Percentiles rank a stretch among this genome's conserved stretches.
phyloP scores from a whole-genome alignment of 2,329 filamentous ascomycete species.

The Claviceps capensis region DNA sequence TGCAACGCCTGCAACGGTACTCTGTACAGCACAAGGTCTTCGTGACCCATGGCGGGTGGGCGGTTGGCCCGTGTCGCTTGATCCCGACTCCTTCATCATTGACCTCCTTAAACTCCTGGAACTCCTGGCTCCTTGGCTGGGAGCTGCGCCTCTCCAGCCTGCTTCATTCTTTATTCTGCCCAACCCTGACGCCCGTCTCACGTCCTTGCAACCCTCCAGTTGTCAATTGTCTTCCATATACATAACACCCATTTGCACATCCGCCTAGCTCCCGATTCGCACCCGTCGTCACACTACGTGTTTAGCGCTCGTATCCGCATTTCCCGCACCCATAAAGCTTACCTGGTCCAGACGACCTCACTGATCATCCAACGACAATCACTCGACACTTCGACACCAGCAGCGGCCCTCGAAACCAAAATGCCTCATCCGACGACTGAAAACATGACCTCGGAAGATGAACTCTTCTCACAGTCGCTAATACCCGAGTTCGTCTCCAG shows the following conservation, averaged over 20 bases:
- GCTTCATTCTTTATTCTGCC: too few relatives aligned
- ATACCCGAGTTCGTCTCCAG: slow-evolving; percentile 63
- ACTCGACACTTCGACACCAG: not conserved
- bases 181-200: not conserved
- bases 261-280: too few relatives aligned
- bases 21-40: too few relatives aligned
- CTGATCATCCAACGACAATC: not conserved
- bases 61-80: too few relatives aligned
- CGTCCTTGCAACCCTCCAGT: not conserved
- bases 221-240: too few relatives aligned
- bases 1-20: too few relatives aligned
- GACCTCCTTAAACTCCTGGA: too few relatives aligned
- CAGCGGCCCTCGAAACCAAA: not conserved
- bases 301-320: not conserved
- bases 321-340: not conserved
- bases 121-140: too few relatives aligned
- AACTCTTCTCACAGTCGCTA: slow-evolving; percentile 65
- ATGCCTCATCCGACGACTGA: slow-evolving; percentile 4
- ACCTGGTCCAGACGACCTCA: not conserved
- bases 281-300: not conserved
- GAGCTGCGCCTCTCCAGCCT: too few relatives aligned
- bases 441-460: slow-evolving; percentile 22
- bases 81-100: too few relatives aligned
- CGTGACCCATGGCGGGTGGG: too few relatives aligned
- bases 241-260: too few relatives aligned